Conservation (phyloP, 2,329 filamentous ascomycete species). For the Coniochaeta sp. region DNA sequence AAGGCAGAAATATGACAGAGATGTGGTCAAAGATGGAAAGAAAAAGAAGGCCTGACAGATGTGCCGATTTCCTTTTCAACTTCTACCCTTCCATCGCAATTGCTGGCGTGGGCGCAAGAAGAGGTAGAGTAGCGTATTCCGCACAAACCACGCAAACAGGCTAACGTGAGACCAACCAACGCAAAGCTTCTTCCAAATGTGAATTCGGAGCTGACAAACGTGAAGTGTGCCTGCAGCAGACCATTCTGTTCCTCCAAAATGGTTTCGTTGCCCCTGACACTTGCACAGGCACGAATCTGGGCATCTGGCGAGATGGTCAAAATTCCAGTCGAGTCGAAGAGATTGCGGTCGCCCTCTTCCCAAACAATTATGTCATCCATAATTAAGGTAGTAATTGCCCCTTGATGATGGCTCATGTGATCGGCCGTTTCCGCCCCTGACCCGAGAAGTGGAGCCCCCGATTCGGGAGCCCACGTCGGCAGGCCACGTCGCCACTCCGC, state of each 20-base stretch:
- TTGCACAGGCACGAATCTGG: background rate
- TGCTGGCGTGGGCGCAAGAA: background rate
- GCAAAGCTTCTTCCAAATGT: background rate
- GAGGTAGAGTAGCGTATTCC: background rate
- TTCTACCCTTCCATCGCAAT: background rate
- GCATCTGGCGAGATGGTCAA: background rate
- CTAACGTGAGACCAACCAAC: background rate
- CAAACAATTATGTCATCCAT: background rate
- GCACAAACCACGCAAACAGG: constrained; percentile 5
- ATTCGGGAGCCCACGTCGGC: background rate
- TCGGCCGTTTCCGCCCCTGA: background rate
- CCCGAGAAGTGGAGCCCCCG: background rate
- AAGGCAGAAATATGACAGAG: background rate
- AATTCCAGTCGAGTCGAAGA: background rate
- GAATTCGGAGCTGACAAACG: background rate
- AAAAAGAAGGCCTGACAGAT: background rate
- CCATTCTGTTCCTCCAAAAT: background rate
- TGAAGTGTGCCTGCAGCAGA: background rate
- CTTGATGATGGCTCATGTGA: background rate
- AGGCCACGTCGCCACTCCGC: background rate
- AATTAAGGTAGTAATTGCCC: no score
- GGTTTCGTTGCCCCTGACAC: background rate
- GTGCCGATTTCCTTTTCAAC: background rate
- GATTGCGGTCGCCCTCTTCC: background rate
- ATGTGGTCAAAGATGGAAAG: background rate